Base-by-base conservation (phyloP, 129 eudicot species). In the Gnaphalium uliginosum region DNA sequence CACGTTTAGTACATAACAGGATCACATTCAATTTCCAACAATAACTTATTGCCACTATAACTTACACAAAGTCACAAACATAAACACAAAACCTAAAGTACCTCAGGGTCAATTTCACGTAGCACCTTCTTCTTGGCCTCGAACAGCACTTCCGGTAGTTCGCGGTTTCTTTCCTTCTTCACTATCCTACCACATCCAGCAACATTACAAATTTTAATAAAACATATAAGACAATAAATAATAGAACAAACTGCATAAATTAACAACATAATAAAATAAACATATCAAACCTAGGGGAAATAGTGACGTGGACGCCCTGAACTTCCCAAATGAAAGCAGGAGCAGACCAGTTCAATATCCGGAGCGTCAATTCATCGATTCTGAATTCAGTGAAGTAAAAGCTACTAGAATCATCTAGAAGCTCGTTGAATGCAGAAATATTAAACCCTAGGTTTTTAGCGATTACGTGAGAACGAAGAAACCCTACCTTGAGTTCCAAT, bases 101-200 rank as follows among this genome's bases (percentile, higher is more conserved):
- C 99, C 97, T 90, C 91, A 29, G 97, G 96, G 72, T 94, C 97
- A 81, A 91, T 84, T 76, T 86, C 87, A 25, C 84, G 74, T 27
- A 91, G 76, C 79, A 71, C 71, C 83, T 83, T 87, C 87, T 83
- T 86, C 83, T 61, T 80, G 64, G 87, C 88, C 70, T 87, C 87
- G 76, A 82, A 25, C 10, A 84, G 70, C 53, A 78, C 79, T 58
- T 87, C 93, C 21, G 74, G 69, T 0, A 74, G 59, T 70, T 68
- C 64, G 32, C 73, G 26, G 62, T 56, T 71, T 71, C 83, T 85
- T 76, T 72, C 76, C 71, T 78, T 79, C 80, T 76, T 72, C 73
- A 54, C 72, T 65, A 78, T 84, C 89, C 94, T 90, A 72, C 71
- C 75, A 77, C 59, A 22, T 51, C 81, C 78, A 81, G 59, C 23